Conservation (phyloP, 495 filamentous ascomycete genomes). For the Halenospora varia region DNA sequence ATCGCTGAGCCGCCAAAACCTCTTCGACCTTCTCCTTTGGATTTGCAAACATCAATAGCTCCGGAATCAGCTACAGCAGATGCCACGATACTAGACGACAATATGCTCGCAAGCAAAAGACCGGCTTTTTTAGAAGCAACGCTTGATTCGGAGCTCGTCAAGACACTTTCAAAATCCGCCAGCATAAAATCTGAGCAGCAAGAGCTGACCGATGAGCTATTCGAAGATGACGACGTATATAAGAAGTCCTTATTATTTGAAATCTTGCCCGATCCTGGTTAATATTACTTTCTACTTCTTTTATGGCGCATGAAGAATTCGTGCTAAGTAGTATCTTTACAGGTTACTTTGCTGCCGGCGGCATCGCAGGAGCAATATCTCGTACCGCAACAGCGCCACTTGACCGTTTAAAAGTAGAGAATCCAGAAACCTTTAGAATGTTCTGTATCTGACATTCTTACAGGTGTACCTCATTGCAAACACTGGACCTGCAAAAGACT, state of each 20-base stretch:
- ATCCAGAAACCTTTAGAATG: not conserved
- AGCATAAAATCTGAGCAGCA: not conserved
- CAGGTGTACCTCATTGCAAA: slow-evolving; percentile 90
- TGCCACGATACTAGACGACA: not conserved
- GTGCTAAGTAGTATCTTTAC: not conserved
- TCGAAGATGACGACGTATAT: not conserved
- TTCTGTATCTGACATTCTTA: not conserved
- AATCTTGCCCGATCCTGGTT: slow-evolving; percentile 65
- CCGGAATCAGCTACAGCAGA: not conserved
- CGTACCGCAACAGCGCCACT: slow-evolving; percentile 91
- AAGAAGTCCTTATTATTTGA: slow-evolving; percentile 38
- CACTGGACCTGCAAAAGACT: slow-evolving; percentile 49
- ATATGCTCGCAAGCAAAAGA: slow-evolving; percentile 10
- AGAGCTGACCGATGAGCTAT: not conserved
- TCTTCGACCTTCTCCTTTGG: not conserved
- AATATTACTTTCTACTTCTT: slow-evolving; percentile 2
- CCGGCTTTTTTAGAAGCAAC: slow-evolving; percentile 5
- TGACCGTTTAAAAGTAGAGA: slow-evolving; percentile 72
- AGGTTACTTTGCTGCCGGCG: slow-evolving; percentile 88
- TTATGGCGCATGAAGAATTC: not conserved
- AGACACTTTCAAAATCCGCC: not conserved
- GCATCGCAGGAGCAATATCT: slow-evolving; percentile 85
- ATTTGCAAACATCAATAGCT: not conserved
- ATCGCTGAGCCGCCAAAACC: slow-evolving; percentile 38
- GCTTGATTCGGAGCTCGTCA: not conserved